These are phyloP conservation scores for Arthroderma sp. DNA, from an alignment of 2,329 filamentous ascomycete species.

Conservation along the genomic window DNA sequence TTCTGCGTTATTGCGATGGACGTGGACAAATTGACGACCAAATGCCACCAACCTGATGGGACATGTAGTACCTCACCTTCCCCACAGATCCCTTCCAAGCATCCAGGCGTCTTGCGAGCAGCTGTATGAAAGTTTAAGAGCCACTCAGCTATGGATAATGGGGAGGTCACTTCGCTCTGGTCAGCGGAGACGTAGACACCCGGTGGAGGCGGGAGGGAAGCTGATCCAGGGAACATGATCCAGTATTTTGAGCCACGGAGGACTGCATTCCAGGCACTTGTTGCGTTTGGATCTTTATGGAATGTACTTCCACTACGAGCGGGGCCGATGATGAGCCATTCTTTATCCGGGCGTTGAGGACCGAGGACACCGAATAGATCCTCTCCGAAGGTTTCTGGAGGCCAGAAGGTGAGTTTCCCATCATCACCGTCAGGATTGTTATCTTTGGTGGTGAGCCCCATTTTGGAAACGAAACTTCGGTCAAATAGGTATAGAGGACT, in stretches of 20 bases:
- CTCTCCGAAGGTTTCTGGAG: conserved; percentile 69
- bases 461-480: conserved; percentile 73
- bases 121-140: conserved; percentile 77
- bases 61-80: conserved; percentile 84
- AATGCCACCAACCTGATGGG: conserved; percentile 90
- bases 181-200: conserved; percentile 84
- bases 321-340: conserved; percentile 87
- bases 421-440: conserved; percentile 19
- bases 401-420: conserved; percentile 52
- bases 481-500: conserved; percentile 91
- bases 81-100: conserved; percentile 70
- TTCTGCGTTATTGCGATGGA: conserved; percentile 90
- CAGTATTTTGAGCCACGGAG: conserved; percentile 87
- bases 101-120: conserved; percentile 62
- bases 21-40: conserved; percentile 77
- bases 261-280: conserved; percentile 84
- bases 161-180: conserved; percentile 83
- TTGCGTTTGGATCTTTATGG: conserved; percentile 66
- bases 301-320: conserved; percentile 83
- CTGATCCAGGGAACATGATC: conserved; percentile 78
- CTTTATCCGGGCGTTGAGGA: conserved; percentile 65
- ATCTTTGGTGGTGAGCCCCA: conserved; percentile 46
- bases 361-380: conserved; percentile 75
- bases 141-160: conserved; percentile 94
- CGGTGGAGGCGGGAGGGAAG: conserved; percentile 53